Percentiles rank a stretch among this genome's conserved stretches.
Evolutionary conservation across 768 basidiomycete genomes (phyloP).

Genomic region (Royoungia palumana): DNA sequence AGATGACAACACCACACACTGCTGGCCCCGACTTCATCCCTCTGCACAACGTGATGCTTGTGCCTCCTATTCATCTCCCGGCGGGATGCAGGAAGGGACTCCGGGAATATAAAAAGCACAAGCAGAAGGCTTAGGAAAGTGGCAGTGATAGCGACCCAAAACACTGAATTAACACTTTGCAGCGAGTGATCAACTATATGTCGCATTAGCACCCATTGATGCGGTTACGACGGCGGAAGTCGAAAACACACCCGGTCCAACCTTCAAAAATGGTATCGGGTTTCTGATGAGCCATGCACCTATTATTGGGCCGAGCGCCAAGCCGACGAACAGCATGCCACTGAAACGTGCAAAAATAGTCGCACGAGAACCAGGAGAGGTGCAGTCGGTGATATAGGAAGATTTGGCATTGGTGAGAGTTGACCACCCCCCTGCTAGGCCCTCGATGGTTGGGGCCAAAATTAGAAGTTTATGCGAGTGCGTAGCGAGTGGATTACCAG

Average conservation of each 20-base stretch:
- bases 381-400: slow-evolving; percentile 73
- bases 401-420: slow-evolving; percentile 59
- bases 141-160: slow-evolving; percentile 48
- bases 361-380: slow-evolving; percentile 74
- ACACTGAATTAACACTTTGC: slow-evolving; percentile 46
- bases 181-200: slow-evolving; percentile 28
- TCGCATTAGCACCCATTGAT: slow-evolving; percentile 9
- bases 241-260: slow-evolving; percentile 20
- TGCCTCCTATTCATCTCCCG: slow-evolving; percentile 27
- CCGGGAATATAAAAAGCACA: slow-evolving; percentile 56
- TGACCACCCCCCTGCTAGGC: slow-evolving; percentile 77
- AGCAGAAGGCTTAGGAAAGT: slow-evolving; percentile 54
- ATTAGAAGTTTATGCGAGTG: slow-evolving; percentile 76
- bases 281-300: slow-evolving; percentile 49
- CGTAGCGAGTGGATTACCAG: slow-evolving; percentile 51
- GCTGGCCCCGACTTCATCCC: background rate
- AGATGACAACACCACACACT: slow-evolving; percentile 11
- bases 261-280: slow-evolving; percentile 33
- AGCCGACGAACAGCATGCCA: slow-evolving; percentile 74
- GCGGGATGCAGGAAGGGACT: slow-evolving; percentile 42
- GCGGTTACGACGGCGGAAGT: background rate
- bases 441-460: slow-evolving; percentile 76
- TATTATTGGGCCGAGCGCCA: slow-evolving; percentile 76
- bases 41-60: slow-evolving; percentile 23
- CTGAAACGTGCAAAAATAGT: slow-evolving; percentile 64